Evolutionary conservation across 345 rosid genomes (phyloP), one percentile per base, ranked within the genome.

Genomic region (Linum tenue): DNA sequence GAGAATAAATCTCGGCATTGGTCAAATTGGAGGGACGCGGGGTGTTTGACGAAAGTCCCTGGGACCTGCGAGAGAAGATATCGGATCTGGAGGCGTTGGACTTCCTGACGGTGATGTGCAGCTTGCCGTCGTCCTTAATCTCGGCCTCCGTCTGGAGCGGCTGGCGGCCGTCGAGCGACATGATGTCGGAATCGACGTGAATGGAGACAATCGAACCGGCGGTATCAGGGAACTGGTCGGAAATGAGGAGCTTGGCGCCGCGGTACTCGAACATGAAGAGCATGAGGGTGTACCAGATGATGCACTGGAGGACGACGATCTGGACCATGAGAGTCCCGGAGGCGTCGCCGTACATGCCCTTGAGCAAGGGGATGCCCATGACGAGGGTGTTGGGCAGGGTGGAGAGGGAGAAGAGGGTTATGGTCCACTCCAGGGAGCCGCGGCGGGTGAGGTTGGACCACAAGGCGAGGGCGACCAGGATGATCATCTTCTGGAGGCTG

Each of bases 201-300:
- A 92, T 88, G 2, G 98, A 92, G 2, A 88, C 90, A 4, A 90
- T 92, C n/a, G 96, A 85, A 1, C 85, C 98, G 0, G 89, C 98
- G 0, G 97, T 88, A 79, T 86, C 97, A 2, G 98, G 98, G 60
- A 92, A 92, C 76, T 92, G 98, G 79, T 92, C 98, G 81, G 84
- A 82, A 50, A 92, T 90, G 11, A 92, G 75, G 66, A 92, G 71
- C 79, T 83, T 86, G 3, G 98, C 98, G 5, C 96, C 96, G 1
- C 98, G 86, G 66, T 85, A 92, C 81, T 92, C 98, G 63, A 92
- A 90, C 41, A 92, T 69, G 63, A 90, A 92, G 62, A 92, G 84
- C 53, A 92, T 86, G 17, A 92, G 82, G 39, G 98, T 92, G 78
- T 92, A 92, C 98, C 98, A 92, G 5, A 92, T 90, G 56, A 92